Conservation (phyloP, 768 basidiomycete species). For the Pulveroboletus sp. region DNA sequence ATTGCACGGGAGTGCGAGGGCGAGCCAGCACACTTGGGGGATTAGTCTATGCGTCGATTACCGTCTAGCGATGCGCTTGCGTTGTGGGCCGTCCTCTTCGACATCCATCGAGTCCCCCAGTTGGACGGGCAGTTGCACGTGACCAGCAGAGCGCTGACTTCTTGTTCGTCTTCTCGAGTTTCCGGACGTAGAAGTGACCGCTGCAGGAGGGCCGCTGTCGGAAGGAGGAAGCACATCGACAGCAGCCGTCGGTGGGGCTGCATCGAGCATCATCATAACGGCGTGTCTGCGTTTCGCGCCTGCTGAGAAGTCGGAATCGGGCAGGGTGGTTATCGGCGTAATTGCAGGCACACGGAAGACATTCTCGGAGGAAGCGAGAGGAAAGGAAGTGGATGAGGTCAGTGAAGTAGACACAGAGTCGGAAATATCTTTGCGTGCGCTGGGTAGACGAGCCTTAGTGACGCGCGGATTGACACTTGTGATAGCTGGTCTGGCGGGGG, state of each 20-base stretch:
- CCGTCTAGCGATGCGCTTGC: constrained; percentile 68
- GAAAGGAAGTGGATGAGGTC: constrained; percentile 17
- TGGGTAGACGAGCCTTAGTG: constrained; percentile 27
- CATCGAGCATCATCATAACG: constrained; percentile 73
- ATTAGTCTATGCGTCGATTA: constrained; percentile 30
- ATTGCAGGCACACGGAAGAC: constrained; percentile 24
- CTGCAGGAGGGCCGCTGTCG: constrained; percentile 26
- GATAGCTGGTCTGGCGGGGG: constrained; percentile 13
- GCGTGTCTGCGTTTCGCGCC: constrained; percentile 75
- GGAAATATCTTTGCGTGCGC: constrained; percentile 26
- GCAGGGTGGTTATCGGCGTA: constrained; percentile 29
- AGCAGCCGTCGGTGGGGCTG: constrained; percentile 37
- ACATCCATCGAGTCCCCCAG: constrained; percentile 61
- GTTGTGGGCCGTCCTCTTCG: constrained; percentile 70
- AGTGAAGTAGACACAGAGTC: constrained; percentile 14
- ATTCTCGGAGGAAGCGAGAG: constrained; percentile 28
- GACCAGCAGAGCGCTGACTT: constrained; percentile 39
- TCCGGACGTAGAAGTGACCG: constrained; percentile 21
- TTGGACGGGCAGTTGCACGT: constrained; percentile 38
- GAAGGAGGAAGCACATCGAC: constrained; percentile 36
- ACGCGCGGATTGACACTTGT: constrained; percentile 17
- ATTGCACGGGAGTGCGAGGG: background rate
- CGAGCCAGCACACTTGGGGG: background rate
- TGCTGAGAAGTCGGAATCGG: constrained; percentile 36
- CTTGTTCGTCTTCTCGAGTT: constrained; percentile 52